These are phyloP conservation scores for Rhododendron henanense DNA, from an alignment of 148 eudicot genomes.

Conservation along the genomic window DNA sequence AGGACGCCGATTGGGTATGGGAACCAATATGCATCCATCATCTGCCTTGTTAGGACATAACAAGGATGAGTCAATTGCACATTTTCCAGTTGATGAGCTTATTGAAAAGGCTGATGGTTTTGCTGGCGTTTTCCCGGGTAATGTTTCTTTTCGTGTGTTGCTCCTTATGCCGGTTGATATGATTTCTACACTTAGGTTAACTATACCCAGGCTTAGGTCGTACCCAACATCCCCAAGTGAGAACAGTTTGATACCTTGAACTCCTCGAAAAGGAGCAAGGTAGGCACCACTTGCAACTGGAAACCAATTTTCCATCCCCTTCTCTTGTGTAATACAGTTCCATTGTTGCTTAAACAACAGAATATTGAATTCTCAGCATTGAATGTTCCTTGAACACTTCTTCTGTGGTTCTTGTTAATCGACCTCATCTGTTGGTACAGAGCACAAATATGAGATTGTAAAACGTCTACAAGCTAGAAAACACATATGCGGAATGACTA, in stretches of 20 bases:
- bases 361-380: background rate
- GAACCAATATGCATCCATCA: slow-evolving; percentile 55
- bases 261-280: background rate
- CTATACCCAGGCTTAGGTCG: background rate
- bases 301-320: background rate
- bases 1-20: slow-evolving; percentile 56
- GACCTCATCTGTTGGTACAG: slow-evolving; percentile 27
- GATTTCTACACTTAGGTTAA: background rate
- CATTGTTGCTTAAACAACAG: background rate
- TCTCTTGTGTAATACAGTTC: background rate
- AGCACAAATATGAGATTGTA: slow-evolving; percentile 78
- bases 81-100: slow-evolving; percentile 50
- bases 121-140: slow-evolving; percentile 64
- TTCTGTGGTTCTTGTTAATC: slow-evolving; percentile 1
- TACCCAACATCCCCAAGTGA: background rate
- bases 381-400: background rate
- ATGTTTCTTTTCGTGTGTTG: background rate
- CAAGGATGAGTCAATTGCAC: slow-evolving; percentile 38
- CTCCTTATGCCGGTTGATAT: background rate
- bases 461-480: slow-evolving; percentile 76
- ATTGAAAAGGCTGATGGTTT: slow-evolving; percentile 58
- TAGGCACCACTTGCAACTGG: background rate
- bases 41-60: slow-evolving; percentile 45
- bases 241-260: slow-evolving; percentile 8
- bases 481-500: slow-evolving; percentile 81